Evolutionary conservation across 805 yeast species (phyloP).

Genomic region (Kuraishia cidri): DNA sequence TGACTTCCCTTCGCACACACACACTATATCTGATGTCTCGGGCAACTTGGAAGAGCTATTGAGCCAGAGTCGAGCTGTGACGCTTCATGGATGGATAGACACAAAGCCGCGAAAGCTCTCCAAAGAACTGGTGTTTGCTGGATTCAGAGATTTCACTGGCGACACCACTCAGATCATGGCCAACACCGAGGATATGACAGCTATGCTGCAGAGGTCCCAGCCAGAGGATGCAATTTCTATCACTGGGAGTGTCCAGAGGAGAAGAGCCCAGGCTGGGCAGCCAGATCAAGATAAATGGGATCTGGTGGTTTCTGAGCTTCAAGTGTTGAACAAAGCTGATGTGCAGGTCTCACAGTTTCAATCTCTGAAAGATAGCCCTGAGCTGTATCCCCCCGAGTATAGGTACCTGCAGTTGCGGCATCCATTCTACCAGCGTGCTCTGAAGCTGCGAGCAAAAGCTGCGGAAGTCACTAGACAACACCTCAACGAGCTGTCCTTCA

Average conservation of each 20-base stretch:
- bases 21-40: background rate
- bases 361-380: conserved; percentile 41
- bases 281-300: conserved; percentile 37
- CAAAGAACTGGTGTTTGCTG: conserved; percentile 58
- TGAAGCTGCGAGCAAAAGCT: conserved; percentile 48
- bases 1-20: conserved; percentile 1
- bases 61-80: conserved; percentile 19
- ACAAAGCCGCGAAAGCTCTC: conserved; percentile 65
- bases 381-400: conserved; percentile 67
- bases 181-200: conserved; percentile 25
- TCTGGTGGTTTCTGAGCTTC: conserved; percentile 38
- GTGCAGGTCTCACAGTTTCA: conserved; percentile 59
- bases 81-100: conserved; percentile 80
- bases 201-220: conserved; percentile 33
- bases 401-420: conserved; percentile 75
- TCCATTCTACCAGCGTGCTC: conserved; percentile 42
- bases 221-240: conserved; percentile 73
- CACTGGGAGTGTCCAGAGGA: conserved; percentile 36
- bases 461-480: conserved; percentile 30
- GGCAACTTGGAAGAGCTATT: background rate
- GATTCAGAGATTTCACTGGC: conserved; percentile 68
- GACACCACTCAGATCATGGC: conserved; percentile 50
- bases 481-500: conserved; percentile 37
- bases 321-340: conserved; percentile 49
- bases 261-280: conserved; percentile 12